Evolutionary conservation across 257 asterid genomes (phyloP).

Genomic region (Leptodermis oblonga): DNA sequence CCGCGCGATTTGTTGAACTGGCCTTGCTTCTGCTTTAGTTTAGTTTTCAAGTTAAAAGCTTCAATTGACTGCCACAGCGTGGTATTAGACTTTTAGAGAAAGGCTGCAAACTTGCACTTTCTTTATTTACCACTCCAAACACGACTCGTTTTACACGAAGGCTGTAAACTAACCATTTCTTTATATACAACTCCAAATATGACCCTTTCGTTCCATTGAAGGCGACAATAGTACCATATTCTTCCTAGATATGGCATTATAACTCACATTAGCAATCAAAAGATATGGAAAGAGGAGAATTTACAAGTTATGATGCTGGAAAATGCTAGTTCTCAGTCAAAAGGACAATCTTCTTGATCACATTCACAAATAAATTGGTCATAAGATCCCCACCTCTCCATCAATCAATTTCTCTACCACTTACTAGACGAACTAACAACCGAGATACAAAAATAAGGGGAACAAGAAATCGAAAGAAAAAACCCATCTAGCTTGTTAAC

Average conservation of each 20-base stretch:
- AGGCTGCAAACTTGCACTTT: too few relatives aligned
- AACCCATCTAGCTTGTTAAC: not conserved
- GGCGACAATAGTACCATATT: too few relatives aligned
- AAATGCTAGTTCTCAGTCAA: not conserved
- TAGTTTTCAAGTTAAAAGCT: not conserved
- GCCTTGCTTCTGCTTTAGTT: not conserved
- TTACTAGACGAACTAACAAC: conserved; percentile 1
- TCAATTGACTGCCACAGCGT: too few relatives aligned
- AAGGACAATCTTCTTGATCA: not conserved
- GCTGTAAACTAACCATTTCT: too few relatives aligned
- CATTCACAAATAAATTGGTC: not conserved
- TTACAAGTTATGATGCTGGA: not conserved
- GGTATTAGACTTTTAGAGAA: too few relatives aligned
- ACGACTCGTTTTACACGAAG: too few relatives aligned
- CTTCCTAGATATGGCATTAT: not conserved
- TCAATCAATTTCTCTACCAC: not conserved
- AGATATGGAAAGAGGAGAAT: too few relatives aligned
- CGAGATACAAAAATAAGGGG: not conserved
- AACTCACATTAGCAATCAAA: not conserved
- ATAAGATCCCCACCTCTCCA: conserved; percentile 1
- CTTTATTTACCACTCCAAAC: too few relatives aligned
- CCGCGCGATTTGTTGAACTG: not conserved
- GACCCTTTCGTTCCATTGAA: too few relatives aligned
- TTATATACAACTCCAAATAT: too few relatives aligned
- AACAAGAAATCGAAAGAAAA: not conserved